These are phyloP conservation scores for Cryptococcus floricola DNA, from an alignment of 1,284 basidiomycete genomes.

Conservation along the genomic window DNA sequence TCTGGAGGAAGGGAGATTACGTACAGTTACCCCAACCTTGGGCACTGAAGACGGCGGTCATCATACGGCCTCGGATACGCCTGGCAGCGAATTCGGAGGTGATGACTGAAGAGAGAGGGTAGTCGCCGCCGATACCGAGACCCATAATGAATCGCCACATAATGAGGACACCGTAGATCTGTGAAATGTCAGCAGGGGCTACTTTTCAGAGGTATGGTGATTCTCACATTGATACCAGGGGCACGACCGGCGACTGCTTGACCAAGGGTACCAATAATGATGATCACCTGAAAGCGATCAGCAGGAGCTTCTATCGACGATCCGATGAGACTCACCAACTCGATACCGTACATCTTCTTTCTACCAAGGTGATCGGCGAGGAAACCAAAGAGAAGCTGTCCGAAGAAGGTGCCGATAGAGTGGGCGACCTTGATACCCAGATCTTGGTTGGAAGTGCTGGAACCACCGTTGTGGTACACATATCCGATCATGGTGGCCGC, in stretches of 20 bases:
- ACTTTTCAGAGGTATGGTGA: too few relatives aligned
- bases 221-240: slow-evolving; percentile 53
- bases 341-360: slow-evolving; percentile 53
- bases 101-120: slow-evolving; percentile 55
- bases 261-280: slow-evolving; percentile 45
- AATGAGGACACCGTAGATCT: slow-evolving; percentile 66
- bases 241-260: slow-evolving; percentile 58
- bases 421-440: slow-evolving; percentile 66
- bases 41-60: slow-evolving; percentile 53
- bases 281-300: slow-evolving; percentile 36
- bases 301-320: neutral
- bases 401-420: slow-evolving; percentile 52
- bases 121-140: slow-evolving; percentile 55
- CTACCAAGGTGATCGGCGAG: slow-evolving; percentile 51
- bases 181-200: too few relatives aligned
- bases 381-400: slow-evolving; percentile 52
- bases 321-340: slow-evolving; percentile 37
- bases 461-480: slow-evolving; percentile 58
- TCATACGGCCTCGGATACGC: slow-evolving; percentile 58
- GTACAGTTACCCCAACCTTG: slow-evolving; percentile 55
- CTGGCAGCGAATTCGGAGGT: slow-evolving; percentile 69
- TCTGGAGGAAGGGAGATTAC: neutral
- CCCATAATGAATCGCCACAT: slow-evolving; percentile 61
- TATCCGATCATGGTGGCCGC: slow-evolving; percentile 70
- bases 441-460: slow-evolving; percentile 57